Percentiles rank a stretch among this genome's conserved stretches.
Evolutionary conservation across 805 yeast genomes (phyloP).

Genomic region (Candida piceae): DNA sequence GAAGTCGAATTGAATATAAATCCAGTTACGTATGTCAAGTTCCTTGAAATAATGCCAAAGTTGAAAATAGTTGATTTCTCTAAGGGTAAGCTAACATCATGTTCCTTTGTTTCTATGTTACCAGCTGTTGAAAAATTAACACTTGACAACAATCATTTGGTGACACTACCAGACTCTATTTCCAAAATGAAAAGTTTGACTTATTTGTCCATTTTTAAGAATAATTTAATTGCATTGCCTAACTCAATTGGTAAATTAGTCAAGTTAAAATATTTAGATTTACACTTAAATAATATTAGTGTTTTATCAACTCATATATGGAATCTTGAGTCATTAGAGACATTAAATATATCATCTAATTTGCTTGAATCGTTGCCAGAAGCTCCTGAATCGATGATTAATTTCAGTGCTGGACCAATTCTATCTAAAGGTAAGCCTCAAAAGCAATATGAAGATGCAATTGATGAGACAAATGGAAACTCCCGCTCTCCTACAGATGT

Average conservation of each 20-base stretch:
- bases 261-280: constrained; percentile 61
- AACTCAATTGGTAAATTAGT: constrained; percentile 53
- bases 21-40: constrained; percentile 69
- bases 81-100: constrained; percentile 74
- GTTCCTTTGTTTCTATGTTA: constrained; percentile 61
- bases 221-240: constrained; percentile 72
- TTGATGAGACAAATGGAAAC: constrained; percentile 1
- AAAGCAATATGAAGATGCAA: not conserved
- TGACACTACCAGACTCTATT: constrained; percentile 66
- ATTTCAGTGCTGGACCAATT: no score
- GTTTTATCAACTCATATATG: constrained; percentile 63
- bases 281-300: constrained; percentile 81
- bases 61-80: constrained; percentile 71
- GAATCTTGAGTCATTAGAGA: constrained; percentile 50
- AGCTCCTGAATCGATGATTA: no score
- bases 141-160: constrained; percentile 78
- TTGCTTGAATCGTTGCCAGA: constrained; percentile 57
- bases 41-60: constrained; percentile 48
- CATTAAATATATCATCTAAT: constrained; percentile 71
- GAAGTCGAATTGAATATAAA: constrained; percentile 73
- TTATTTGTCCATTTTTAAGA: constrained; percentile 65
- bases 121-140: constrained; percentile 67
- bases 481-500: not conserved
- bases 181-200: constrained; percentile 53
- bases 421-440: no score